These are phyloP conservation scores for Talaromyces stipitatus DNA, from an alignment of 495 filamentous ascomycete genomes.

Conservation along the genomic window DNA sequence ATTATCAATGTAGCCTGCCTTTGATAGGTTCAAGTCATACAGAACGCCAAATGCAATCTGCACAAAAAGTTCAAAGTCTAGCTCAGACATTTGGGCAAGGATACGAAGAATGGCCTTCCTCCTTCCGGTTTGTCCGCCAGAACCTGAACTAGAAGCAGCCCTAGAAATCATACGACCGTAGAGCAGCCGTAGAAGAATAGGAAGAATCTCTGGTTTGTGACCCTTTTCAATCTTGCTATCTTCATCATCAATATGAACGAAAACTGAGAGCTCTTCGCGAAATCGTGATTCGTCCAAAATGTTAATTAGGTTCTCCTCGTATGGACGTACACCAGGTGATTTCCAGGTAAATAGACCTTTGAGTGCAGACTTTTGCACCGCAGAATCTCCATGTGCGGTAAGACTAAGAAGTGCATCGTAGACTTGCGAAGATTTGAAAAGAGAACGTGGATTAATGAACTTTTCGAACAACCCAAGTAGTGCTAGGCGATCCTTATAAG, in stretches of 20 bases:
- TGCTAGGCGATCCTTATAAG: slow-evolving; percentile 68
- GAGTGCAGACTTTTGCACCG: slow-evolving; percentile 76
- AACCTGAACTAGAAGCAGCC: slow-evolving; percentile 49
- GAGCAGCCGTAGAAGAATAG: slow-evolving; percentile 76
- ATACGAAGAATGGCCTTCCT: slow-evolving; percentile 58
- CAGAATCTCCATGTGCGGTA: slow-evolving; percentile 77
- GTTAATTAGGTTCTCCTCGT: slow-evolving; percentile 80
- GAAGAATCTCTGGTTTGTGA: slow-evolving; percentile 65
- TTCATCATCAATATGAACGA: slow-evolving; percentile 63
- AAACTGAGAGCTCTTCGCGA: slow-evolving; percentile 80
- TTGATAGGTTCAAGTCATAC: slow-evolving; percentile 44
- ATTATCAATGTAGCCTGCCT: slow-evolving; percentile 42
- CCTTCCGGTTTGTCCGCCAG: slow-evolving; percentile 53
- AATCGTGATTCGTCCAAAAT: slow-evolving; percentile 87
- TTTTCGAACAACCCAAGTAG: slow-evolving; percentile 76
- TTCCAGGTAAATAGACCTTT: slow-evolving; percentile 90
- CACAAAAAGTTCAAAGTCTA: slow-evolving; percentile 71
- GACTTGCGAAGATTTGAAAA: slow-evolving; percentile 73
- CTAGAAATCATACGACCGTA: slow-evolving; percentile 85
- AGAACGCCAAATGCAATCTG: slow-evolving; percentile 73
- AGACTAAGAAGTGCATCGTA: slow-evolving; percentile 64
- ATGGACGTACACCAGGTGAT: slow-evolving; percentile 59
- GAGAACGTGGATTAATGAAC: slow-evolving; percentile 74
- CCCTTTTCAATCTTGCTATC: slow-evolving; percentile 67
- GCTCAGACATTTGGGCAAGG: slow-evolving; percentile 50